Evolutionary conservation across 2,329 filamentous ascomycete species (phyloP).

Genomic region (Fusarium sp.): DNA sequence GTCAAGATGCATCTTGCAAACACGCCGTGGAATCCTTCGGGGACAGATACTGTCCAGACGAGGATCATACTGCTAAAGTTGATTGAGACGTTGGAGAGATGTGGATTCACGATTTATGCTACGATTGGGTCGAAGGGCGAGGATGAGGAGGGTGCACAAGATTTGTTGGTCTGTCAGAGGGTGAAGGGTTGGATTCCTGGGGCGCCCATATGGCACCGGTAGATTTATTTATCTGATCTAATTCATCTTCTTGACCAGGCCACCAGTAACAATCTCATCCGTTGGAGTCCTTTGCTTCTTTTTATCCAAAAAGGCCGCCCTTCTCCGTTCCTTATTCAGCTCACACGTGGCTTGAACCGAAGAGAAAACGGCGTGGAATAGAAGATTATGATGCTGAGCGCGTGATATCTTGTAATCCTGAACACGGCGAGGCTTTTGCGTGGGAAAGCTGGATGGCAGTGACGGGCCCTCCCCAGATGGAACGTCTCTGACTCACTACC

Average conservation of each 20-base stretch:
- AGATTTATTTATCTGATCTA: background rate
- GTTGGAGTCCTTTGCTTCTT: background rate
- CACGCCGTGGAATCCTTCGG: slow-evolving; percentile 1
- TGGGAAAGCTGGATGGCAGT: background rate
- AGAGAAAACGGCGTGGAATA: background rate
- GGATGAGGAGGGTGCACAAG: background rate
- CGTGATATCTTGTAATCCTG: background rate
- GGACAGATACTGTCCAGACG: background rate
- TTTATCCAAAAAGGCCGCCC: background rate
- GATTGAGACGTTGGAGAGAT: background rate
- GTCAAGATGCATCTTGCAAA: background rate
- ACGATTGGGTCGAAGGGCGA: background rate
- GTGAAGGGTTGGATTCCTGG: slow-evolving; percentile 21
- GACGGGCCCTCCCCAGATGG: rapidly evolving
- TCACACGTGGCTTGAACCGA: too few species aligned
- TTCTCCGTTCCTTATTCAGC: background rate
- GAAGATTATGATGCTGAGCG: background rate
- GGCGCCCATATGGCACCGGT: slow-evolving; percentile 16
- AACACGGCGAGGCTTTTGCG: background rate
- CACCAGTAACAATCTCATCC: rapidly evolving
- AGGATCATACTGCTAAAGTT: background rate
- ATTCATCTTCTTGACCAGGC: background rate
- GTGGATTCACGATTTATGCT: slow-evolving; percentile 12
- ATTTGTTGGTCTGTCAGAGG: slow-evolving; percentile 23
- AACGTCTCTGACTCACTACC: background rate